Evolutionary conservation across 2,329 filamentous ascomycete genomes (phyloP).

Genomic region (Apiospora rasikravindrae): DNA sequence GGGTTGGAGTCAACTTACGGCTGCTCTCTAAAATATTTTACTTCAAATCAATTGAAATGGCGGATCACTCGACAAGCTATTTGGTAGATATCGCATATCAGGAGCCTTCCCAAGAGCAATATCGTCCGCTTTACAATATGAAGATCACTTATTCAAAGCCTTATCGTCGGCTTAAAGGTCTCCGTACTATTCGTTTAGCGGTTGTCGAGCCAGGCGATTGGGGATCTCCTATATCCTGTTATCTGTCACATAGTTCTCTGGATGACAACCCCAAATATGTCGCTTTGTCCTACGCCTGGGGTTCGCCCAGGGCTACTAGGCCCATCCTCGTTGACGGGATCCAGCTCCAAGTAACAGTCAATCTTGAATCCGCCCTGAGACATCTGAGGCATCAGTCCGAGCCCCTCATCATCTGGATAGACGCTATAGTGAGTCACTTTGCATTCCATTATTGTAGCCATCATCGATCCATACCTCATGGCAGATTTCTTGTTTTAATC

Average conservation of each 20-base stretch:
- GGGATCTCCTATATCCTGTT: background rate
- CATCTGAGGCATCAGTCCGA: background rate
- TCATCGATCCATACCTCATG: too few relatives aligned
- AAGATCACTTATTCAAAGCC: too few relatives aligned
- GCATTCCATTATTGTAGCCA: too few relatives aligned
- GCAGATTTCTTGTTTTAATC: too few relatives aligned
- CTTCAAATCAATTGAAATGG: too few relatives aligned
- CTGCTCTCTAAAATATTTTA: too few relatives aligned
- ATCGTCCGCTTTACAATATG: too few relatives aligned
- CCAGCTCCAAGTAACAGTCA: background rate
- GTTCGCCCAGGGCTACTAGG: background rate
- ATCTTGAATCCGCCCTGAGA: background rate
- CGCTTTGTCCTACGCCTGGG: slow-evolving; percentile 4
- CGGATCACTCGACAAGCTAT: too few relatives aligned
- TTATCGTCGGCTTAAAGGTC: background rate
- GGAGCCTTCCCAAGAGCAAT: too few relatives aligned
- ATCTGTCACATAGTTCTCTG: background rate
- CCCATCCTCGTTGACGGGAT: background rate
- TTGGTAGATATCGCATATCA: too few relatives aligned
- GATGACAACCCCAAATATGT: background rate
- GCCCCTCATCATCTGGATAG: background rate
- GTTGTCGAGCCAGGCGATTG: background rate
- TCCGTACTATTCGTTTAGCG: background rate
- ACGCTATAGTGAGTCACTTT: background rate
- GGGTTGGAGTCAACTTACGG: too few relatives aligned